Conservation (phyloP, 2,329 filamentous ascomycete species). For the Xenosphaeropsis pyriputrescens region DNA sequence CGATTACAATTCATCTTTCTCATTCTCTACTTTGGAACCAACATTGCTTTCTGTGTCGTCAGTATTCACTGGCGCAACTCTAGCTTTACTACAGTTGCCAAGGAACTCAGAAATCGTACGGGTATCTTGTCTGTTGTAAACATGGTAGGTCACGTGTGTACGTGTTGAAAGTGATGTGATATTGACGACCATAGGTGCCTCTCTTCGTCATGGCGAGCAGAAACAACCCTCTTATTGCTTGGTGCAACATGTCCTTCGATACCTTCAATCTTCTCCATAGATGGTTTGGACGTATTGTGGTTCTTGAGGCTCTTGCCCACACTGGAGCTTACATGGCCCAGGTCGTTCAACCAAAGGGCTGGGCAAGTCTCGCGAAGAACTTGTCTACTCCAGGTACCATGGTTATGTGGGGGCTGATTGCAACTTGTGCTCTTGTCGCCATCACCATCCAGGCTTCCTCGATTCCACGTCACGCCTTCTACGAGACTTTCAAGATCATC, state of each 20-base stretch:
- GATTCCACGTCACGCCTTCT: slow-evolving; percentile 61
- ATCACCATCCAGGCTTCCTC: slow-evolving; percentile 57
- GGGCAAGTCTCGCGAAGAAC: slow-evolving; percentile 28
- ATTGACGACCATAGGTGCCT: slow-evolving; percentile 25
- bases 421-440: slow-evolving; percentile 33
- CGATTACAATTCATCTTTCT: slow-evolving; percentile 62
- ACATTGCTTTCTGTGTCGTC: slow-evolving; percentile 62
- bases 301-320: slow-evolving; percentile 54
- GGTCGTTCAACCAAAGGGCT: slow-evolving; percentile 27
- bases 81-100: slow-evolving; percentile 26
- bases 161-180: neutral
- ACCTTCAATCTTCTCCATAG: slow-evolving; percentile 72
- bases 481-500: slow-evolving; percentile 61
- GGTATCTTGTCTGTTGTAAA: slow-evolving; percentile 60
- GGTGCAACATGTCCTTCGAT: slow-evolving; percentile 64
- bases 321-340: slow-evolving; percentile 41
- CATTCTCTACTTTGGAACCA: slow-evolving; percentile 51
- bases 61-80: slow-evolving; percentile 41
- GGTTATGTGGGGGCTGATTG: slow-evolving; percentile 45
- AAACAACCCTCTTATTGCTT: slow-evolving; percentile 63
- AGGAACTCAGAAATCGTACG: slow-evolving; percentile 49
- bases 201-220: slow-evolving; percentile 60
- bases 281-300: slow-evolving; percentile 66
- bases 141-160: slow-evolving; percentile 31
- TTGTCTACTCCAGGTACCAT: slow-evolving; percentile 18